Base-by-base conservation (phyloP, 2,329 filamentous ascomycete species). In the Diaporthe sp. region DNA sequence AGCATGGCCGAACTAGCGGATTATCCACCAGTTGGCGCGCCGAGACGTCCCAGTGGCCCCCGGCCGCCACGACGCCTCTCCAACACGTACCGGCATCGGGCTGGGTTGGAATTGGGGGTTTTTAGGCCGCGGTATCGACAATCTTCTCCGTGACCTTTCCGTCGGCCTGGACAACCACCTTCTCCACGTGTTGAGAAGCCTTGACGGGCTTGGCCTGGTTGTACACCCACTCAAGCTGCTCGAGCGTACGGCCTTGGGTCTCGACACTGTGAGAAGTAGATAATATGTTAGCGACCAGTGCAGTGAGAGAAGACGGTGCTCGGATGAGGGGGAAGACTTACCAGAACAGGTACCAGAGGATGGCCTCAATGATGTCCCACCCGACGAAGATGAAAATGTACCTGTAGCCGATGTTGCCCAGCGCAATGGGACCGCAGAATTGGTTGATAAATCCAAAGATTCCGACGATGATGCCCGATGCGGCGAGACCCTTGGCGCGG, bases 141-240 rank as follows among this genome's bases (percentile, higher is more conserved):
- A 87, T 80, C 77, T 87, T 87, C 80, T 87, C 86, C 12, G 83
- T 82, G 15, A 88, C 85, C 25, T 81, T 83, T 44, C 86, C 86
- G 69, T 87, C 85, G 19, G 81, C 79, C 76, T 84, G 83, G 22
- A 88, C 78, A 56, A 88, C 81, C 70, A 88, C 81, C 81, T 86
- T 86, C 77, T 88, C 84, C 76, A 88, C 82, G 68, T 81, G 82
- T 73, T 84, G 81, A 6, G 86, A 88, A 15, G 86, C 86, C 79
- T 87, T 86, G 80, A 88, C 86, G 1, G 86, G 86, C 76, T 86
- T 85, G 32, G 84, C 83, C 78, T 88, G 86, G 77, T 86, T 79
- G 79, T 88, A 88, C 15, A 88, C 84, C 85, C 85, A 87, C 76
- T 87, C 85, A 47, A 88, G 82, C 78, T 88, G 82, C 77, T 88